Evolutionary conservation across 2,329 filamentous ascomycete species (phyloP).

Genomic region (Moelleriella libera): DNA sequence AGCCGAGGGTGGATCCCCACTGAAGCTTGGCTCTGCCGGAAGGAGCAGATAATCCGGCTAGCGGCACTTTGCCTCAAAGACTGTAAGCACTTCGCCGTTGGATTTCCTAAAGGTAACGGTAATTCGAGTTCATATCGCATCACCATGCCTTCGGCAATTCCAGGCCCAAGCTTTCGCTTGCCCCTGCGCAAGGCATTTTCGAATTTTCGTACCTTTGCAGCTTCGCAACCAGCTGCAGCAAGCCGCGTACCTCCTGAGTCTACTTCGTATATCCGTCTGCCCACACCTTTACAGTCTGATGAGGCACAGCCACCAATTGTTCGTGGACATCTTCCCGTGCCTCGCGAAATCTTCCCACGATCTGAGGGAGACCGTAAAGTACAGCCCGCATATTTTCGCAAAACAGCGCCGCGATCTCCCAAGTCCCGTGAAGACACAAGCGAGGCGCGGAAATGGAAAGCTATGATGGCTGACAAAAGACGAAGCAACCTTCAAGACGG

Average conservation of each 20-base stretch:
- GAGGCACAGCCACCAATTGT: constrained; percentile 31
- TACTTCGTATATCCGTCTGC: constrained; percentile 74
- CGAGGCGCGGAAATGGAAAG: constrained; percentile 46
- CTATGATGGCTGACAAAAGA: constrained; percentile 55
- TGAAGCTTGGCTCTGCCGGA: too few relatives aligned
- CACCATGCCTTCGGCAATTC: constrained; percentile 14
- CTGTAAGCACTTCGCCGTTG: too few relatives aligned
- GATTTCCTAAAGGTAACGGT: too few relatives aligned
- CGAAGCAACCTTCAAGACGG: constrained; percentile 60
- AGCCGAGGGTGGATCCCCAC: too few relatives aligned
- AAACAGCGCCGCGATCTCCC: constrained; percentile 42
- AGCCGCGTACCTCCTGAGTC: constrained; percentile 69
- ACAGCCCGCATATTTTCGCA: constrained; percentile 42
- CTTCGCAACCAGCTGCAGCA: constrained; percentile 20
- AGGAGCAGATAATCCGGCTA: too few relatives aligned
- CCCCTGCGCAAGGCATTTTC: constrained; percentile 12
- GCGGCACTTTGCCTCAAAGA: too few relatives aligned
- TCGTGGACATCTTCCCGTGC: constrained; percentile 72
- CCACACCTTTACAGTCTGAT: constrained; percentile 58
- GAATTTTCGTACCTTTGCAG: constrained; percentile 17
- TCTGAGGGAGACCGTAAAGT: constrained; percentile 45
- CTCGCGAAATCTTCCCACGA: constrained; percentile 62
- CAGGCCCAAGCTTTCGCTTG: constrained; percentile 12
- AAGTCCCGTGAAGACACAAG: constrained; percentile 21
- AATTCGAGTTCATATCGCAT: not conserved